Evolutionary conservation across 176 grass and related monocot genomes (phyloP), one percentile per base, ranked within the genome.

Genomic region (Oryza punctata): DNA sequence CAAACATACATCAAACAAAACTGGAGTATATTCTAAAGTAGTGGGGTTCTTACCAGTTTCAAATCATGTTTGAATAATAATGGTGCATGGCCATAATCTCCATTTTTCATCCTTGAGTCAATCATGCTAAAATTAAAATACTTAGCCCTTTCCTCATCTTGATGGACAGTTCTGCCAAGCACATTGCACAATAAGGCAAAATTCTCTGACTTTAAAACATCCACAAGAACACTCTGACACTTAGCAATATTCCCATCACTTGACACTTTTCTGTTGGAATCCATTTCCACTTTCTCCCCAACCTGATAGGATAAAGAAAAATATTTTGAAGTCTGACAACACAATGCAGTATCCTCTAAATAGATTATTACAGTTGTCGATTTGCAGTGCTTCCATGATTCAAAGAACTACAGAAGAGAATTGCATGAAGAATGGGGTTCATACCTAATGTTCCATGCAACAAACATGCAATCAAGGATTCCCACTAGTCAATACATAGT

Each of bases 71-170:
- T 71, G 86, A 93, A 94, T 82, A 89, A 83, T 80, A 67, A 66
- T 54, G 92, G 95, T 41, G 79, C 72, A 46, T 46, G 67, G 73
- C 88, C 95, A 86, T 97, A 97, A 63, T 86, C 87, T 78, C 95
- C 95, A 94, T 84, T 93, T 81, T 88, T 97, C 86, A 97, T 85
- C 64, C 94, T 97, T 83, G 83, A 86, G 64, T 93, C 89, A 47
- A 97, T 91, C 65, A 91, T 21, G 26, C 84, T 77, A 75, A 94
- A 97, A 88, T 94, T 75, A 78, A 97, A 89, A 78, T 89, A 94
- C 64, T 75, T 81, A 76, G 70, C 88, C 67, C 76, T 82, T 72
- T 70, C 63, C 54, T 78, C 81, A 45, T 88, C 84, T 79, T 88
- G 85, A 84, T 91, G 83, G 32, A 89, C 88, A 83, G 45, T 83